These are phyloP conservation scores for Colletotrichum sp. DNA, from an alignment of 2,329 filamentous ascomycete genomes.

Conservation along the genomic window DNA sequence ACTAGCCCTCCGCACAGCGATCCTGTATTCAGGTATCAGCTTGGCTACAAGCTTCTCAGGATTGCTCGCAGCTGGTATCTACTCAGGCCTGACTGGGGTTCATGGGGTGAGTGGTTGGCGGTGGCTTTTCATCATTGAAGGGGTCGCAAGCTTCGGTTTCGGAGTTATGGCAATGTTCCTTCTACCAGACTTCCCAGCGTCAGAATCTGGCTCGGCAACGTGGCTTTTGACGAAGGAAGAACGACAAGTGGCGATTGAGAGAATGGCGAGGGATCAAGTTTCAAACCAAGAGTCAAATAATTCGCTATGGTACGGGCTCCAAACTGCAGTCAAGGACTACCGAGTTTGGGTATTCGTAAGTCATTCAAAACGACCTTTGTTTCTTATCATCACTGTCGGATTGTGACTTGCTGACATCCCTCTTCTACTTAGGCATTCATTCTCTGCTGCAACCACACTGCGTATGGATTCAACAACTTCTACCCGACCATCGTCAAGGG, in stretches of 20 bases:
- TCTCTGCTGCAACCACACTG: constrained; percentile 23
- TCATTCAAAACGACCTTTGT: not conserved
- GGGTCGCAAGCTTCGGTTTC: not conserved
- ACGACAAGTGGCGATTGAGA: constrained; percentile 6
- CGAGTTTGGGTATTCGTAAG: constrained; percentile 27
- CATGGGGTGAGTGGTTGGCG: not conserved
- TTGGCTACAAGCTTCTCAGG: not conserved
- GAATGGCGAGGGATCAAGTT: constrained; percentile 20
- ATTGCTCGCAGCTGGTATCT: constrained; percentile 21
- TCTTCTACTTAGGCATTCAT: not conserved
- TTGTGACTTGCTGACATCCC: rapidly evolving
- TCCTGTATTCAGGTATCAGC: not conserved
- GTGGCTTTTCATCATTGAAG: not conserved
- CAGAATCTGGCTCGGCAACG: not conserved
- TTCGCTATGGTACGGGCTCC: constrained; percentile 20
- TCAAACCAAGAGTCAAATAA: constrained; percentile 10
- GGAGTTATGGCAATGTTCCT: not conserved
- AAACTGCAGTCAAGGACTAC: constrained; percentile 23
- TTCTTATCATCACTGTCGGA: not conserved
- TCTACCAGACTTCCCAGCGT: not conserved
- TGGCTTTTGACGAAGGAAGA: not conserved
- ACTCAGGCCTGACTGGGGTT: not conserved
- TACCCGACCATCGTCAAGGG: constrained; percentile 36
- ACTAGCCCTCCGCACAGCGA: constrained; percentile 54
- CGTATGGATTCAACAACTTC: constrained; percentile 27